phyloP scores from a whole-genome alignment of 345 rosid genomes.

The Eucalyptus regnans region DNA sequence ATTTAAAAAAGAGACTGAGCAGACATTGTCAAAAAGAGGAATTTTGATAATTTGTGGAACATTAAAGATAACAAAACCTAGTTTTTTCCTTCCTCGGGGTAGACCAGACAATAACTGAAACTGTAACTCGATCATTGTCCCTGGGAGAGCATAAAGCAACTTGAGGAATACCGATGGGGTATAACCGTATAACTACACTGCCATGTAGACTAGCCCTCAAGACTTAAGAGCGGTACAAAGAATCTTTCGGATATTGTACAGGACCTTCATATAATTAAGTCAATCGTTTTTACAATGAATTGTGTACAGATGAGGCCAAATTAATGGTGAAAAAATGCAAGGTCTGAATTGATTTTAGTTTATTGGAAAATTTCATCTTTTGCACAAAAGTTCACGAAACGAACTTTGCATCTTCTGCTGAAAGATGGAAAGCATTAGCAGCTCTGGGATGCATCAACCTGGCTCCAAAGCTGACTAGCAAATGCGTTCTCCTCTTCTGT shows the following conservation, averaged over 20 bases:
- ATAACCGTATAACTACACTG: neutral
- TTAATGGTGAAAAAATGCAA: neutral
- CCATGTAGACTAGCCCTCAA: neutral
- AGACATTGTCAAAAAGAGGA: neutral
- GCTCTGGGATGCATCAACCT: slow-evolving; percentile 54
- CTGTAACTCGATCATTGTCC: neutral
- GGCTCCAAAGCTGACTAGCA: slow-evolving; percentile 60
- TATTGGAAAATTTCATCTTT: neutral
- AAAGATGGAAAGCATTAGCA: slow-evolving; percentile 7
- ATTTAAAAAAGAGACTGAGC: neutral
- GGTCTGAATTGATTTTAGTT: neutral
- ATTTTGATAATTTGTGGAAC: neutral
- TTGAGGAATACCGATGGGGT: neutral
- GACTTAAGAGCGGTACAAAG: neutral
- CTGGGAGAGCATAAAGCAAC: neutral
- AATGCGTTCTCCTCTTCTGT: slow-evolving; percentile 74
- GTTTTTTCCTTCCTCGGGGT: neutral
- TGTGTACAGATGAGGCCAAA: neutral
- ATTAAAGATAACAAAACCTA: neutral
- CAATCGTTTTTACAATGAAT: neutral
- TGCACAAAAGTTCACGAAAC: neutral
- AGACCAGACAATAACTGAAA: neutral
- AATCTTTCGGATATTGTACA: neutral
- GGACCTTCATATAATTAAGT: neutral
- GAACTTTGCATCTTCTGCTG: neutral